Evolutionary conservation across 495 filamentous ascomycete species (phyloP), one percentile per base, ranked within the genome.

Genomic region (Aspergillus hancockii): DNA sequence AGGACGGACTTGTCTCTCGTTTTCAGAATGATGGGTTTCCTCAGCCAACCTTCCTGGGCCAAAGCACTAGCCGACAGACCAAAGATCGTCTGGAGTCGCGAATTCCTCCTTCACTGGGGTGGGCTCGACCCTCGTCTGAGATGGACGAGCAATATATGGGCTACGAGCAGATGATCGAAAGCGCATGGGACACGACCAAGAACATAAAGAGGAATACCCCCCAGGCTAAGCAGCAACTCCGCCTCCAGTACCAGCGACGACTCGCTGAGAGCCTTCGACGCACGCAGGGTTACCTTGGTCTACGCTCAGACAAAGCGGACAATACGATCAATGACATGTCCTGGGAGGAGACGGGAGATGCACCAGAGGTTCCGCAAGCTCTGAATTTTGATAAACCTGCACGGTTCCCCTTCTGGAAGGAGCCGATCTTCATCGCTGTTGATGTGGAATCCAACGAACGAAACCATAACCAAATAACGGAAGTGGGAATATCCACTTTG

Each of bases 391-490:
- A 61, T 14, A 52, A 68, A 31, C 65, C 77, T 10, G 72, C 68
- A 4, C 81, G 75, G 9, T 79, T 75, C 55, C 70, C 75, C 2
- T 84, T 84, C 61, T 72, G 79, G 18, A 62, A 74, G 21, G 76
- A 80, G 38, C 83, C 88, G 1, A 74, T 95, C 22, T 91, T 98
- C 63, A 75, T 97, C 56, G 85, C 81, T 60, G 74, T 97, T 46
- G 93, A 98, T 66, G 68, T 92, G 31, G 94, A 98, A 69, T 83
- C 86, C 8, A 93, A 86, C 60, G 93, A 98, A 71, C 67, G 69
- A 25, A 73, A 84, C 54, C 77, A 80, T 4, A 72, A 75, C 47
- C 65, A 80, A 2, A 75, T 97, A 59, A 96, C 92, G 4, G 94
- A 98, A 68, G 79, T 98, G 54, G 94, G 94, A 34, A 79, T 98